A percentile compares a stretch with the other conserved stretches of the same genome.
Evolutionary conservation across 1,139 yeast genomes (phyloP).

Genomic region (Hansenula sp.): DNA sequence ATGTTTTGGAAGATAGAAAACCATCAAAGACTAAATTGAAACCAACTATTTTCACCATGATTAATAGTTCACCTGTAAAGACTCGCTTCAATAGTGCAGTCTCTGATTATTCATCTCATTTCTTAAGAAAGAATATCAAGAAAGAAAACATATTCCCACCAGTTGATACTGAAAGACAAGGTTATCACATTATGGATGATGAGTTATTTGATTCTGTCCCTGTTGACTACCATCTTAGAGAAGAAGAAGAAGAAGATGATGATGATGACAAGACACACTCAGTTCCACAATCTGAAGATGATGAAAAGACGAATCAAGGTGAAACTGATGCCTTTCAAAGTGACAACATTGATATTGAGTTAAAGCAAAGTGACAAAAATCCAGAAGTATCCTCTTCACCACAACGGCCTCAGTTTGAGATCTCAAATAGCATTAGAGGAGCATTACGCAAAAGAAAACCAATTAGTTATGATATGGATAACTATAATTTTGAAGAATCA

Average conservation of each 20-base stretch:
- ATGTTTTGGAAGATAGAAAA: neutral
- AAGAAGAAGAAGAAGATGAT: neutral
- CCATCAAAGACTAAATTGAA: too few species aligned
- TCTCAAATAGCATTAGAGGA: neutral
- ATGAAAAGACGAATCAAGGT: neutral
- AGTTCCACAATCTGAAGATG: neutral
- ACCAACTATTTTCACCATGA: too few species aligned
- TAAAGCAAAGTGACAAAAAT: neutral
- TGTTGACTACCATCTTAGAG: neutral
- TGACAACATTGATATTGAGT: neutral
- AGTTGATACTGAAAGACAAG: too few species aligned
- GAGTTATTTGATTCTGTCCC: constrained; percentile 12
- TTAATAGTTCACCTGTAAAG: too few species aligned
- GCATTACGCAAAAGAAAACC: constrained; percentile 1
- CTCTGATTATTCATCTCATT: too few species aligned
- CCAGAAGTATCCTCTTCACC: neutral
- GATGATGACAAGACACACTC: neutral
- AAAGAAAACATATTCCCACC: too few species aligned
- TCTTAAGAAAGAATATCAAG: too few species aligned
- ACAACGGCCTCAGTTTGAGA: neutral
- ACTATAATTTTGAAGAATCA: neutral
- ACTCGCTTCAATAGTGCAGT: too few species aligned
- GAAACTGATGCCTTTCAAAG: neutral
- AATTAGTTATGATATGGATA: neutral
- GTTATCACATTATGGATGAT: too few species aligned